Evolutionary conservation across 768 basidiomycete species (phyloP), one percentile per base, ranked within the genome.

Genomic region (Trametes punicea): DNA sequence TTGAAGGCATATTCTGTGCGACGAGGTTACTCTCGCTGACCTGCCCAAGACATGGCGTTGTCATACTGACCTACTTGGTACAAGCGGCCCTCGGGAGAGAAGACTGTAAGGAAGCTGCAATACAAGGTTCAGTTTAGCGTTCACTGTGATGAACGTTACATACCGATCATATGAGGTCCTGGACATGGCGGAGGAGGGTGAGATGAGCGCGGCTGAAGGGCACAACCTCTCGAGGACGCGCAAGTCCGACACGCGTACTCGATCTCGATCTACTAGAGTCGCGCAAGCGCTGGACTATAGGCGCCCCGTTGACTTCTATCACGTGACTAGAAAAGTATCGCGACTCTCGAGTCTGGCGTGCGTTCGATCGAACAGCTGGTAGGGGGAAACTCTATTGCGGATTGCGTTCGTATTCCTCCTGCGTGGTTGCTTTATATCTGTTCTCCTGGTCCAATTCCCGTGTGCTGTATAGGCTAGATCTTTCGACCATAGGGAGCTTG

Each of bases 1-100:
- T 98, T 99, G 87, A 98, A 98, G 25, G 97, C 96, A 80, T 98
- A 98, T 76, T 98, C 95, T 98, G 46, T 7, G 46, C 44, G 33
- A 36, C 21, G 34, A n/a, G 27, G 18, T 33, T 25, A 45, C 15
- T 45, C 18, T n/a, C 25, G 6, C 25, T 21, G 4, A 27, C 30
- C 1, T 11, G 23, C n/a, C 10, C 18, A 1, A 21, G 23, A 30
- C 2, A 27, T 11, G 3, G 9, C 25, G 11, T 45, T 26, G 41
- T 18, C n/a, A 5, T 39, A 77, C 89, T 65, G 65, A 91, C 93
- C 97, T 70, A 98, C 96, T 94, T 99, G 97, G 70, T 98, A 99
- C 56, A 99, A 76, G 54, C 96, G 84, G 36, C 97, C 97, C 76
- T 99, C 93, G 2, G 94, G 94, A 2, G 93, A 97, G 78, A 97